Evolutionary conservation across 2,329 filamentous ascomycete genomes (phyloP), one percentile per base, ranked within the genome.

Genomic region (Botrytis byssoidea): DNA sequence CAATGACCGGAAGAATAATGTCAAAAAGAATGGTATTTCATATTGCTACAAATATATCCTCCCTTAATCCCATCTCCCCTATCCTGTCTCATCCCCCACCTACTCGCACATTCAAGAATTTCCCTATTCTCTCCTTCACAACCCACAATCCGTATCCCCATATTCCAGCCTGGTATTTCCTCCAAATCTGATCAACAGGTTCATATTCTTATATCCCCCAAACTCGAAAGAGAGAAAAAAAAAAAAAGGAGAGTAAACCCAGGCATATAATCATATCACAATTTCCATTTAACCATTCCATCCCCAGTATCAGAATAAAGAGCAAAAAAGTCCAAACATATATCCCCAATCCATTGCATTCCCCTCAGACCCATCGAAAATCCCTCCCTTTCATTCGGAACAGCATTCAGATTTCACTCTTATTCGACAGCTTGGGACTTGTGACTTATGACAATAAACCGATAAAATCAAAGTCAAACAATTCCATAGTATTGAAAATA

Each of bases 241-340:
- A 69, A n/a, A 55, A 32, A 71, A 65, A 66, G 25, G 32, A 46
- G 40, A 55, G 22, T 57, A 67, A 64, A 55, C 66, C 71, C 37
- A 63, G 71, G 48, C 71, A 70, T 73, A 64, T 73, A 70, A 73
- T 73, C 71, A 35, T 73, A 73, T 70, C 71, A 70, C 64, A 70
- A 70, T 73, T 70, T 69, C 51, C 51, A 60, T 72, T 46, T 20
- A 57, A 48, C 51, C 59, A 72, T 59, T 42, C 71, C 51, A 69
- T 48, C 25, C 65, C 65, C 29, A 35, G 46, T 40, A 55, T 57
- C n/a, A 35, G 22, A 67, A 55, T 7, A 67, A 40, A 29, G 10
- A 29, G 51, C n/a, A 68, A 42, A 42, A 57, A 57, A 73, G 40
- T 46, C 71, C 57, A 61, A 61, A 60, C 55, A 70, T 44, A 20